Percentiles rank a stretch among this genome's conserved stretches.
These are phyloP conservation scores for Plasmodium sp. DNA, from an alignment of 169 alveolate species.

Conservation along the genomic window DNA sequence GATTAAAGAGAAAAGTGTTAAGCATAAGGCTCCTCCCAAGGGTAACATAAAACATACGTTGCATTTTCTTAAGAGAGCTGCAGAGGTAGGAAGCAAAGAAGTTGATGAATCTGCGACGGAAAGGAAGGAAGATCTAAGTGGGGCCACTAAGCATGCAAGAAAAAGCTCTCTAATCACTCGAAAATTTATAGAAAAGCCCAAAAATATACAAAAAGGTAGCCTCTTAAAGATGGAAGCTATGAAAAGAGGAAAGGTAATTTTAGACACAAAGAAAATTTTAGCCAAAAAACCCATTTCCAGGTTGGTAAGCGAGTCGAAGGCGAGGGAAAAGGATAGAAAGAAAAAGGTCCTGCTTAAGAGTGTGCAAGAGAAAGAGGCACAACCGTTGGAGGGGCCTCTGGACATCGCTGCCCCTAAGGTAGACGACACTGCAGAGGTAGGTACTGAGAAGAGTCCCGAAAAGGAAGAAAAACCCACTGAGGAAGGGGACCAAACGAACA, in stretches of 20 bases:
- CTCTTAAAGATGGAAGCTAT: constrained; percentile 10
- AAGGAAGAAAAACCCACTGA: not conserved
- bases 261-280: constrained; percentile 31
- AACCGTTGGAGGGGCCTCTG: not conserved
- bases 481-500: not conserved
- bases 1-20: constrained; percentile 39
- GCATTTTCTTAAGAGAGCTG: constrained; percentile 20
- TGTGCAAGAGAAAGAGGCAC: constrained; percentile 15
- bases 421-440: not conserved
- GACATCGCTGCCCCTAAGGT: constrained; percentile 6
- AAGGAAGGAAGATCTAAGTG: not conserved
- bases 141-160: not conserved
- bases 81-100: constrained; percentile 37
- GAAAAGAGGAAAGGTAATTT: constrained; percentile 10
- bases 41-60: constrained; percentile 42
- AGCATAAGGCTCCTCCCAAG: constrained; percentile 54
- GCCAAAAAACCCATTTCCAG: constrained; percentile 43
- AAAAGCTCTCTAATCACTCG: not conserved
- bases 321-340: constrained; percentile 44
- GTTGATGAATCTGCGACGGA: not conserved
- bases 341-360: constrained; percentile 23
- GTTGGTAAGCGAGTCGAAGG: constrained; percentile 5
- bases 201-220: constrained; percentile 9
- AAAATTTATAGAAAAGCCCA: constrained; percentile 23
- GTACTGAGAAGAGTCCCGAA: not conserved